These are phyloP conservation scores for Dichotomocladium elegans DNA, from an alignment of 371 early-diverging fungal species.

Conservation along the genomic window DNA sequence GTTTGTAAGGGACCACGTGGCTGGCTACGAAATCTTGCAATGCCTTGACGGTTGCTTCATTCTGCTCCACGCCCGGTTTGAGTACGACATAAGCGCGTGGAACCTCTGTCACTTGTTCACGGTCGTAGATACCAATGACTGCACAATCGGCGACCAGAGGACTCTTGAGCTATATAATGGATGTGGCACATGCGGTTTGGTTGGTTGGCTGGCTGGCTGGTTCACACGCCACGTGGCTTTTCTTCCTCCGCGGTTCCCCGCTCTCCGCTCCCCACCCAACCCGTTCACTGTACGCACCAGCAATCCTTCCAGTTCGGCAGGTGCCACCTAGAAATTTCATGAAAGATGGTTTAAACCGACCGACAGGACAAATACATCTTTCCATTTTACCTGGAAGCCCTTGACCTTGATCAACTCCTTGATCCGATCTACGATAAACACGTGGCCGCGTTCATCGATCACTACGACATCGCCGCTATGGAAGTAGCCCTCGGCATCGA, in stretches of 20 bases:
- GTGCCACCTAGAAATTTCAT: neutral
- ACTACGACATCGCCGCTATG: conserved; percentile 82
- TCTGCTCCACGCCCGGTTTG: conserved; percentile 20
- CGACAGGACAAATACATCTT: neutral
- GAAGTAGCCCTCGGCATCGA: conserved; percentile 62
- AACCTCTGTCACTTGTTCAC: conserved; percentile 59
- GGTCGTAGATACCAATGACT: conserved; percentile 57
- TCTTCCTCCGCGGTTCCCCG: too few relatives aligned
- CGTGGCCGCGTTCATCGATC: conserved; percentile 52
- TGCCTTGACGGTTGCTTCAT: conserved; percentile 28
- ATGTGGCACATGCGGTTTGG: too few relatives aligned
- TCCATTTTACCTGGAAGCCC: conserved; percentile 53
- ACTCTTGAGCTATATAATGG: conserved; percentile 42
- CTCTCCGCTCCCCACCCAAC: too few relatives aligned
- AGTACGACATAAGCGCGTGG: conserved; percentile 69
- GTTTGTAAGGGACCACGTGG: conserved; percentile 68
- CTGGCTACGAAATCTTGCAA: conserved; percentile 54
- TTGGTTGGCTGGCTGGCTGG: neutral
- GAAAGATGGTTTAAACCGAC: neutral
- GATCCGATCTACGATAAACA: conserved; percentile 68
- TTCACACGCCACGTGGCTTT: neutral
- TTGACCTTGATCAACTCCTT: conserved; percentile 78
- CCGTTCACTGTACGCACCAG: conserved; percentile 23
- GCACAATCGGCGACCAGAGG: conserved; percentile 66
- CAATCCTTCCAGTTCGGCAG: conserved; percentile 24